Conservation (phyloP, 2,329 filamentous ascomycete genomes). For the Pyrenophora teres region DNA sequence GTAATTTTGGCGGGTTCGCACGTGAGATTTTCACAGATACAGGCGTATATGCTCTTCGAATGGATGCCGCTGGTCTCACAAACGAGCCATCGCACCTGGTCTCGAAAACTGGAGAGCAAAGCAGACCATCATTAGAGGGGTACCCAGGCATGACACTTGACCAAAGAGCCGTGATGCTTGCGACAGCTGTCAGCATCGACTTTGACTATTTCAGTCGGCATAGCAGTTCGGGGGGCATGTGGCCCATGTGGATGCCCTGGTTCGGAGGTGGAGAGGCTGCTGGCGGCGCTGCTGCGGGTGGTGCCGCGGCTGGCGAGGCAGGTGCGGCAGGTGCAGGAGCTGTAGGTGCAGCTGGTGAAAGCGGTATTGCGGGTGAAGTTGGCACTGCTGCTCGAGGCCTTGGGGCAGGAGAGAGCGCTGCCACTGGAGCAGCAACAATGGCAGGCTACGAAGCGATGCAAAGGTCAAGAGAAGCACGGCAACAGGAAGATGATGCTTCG, state of each 20-base stretch:
- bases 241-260: slow-evolving; percentile 60
- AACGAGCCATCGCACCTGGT: slow-evolving; percentile 47
- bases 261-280: slow-evolving; percentile 30
- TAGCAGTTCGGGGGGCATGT: slow-evolving; percentile 53
- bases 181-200: slow-evolving; percentile 67
- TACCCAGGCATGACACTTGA: slow-evolving; percentile 65
- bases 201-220: slow-evolving; percentile 71
- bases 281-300: slow-evolving; percentile 38
- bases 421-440: slow-evolving; percentile 61
- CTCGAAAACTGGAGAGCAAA: slow-evolving; percentile 44
- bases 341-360: slow-evolving; percentile 50
- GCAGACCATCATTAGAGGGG: slow-evolving; percentile 20
- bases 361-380: slow-evolving; percentile 55
- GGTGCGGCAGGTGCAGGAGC: slow-evolving; percentile 46
- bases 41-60: slow-evolving; percentile 66
- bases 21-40: slow-evolving; percentile 70
- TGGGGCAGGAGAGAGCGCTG: slow-evolving; percentile 51
- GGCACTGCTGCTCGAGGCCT: slow-evolving; percentile 48
- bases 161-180: slow-evolving; percentile 68
- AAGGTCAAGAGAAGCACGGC: slow-evolving; percentile 48
- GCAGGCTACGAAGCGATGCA: slow-evolving; percentile 69
- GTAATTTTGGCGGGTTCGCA: slow-evolving; percentile 66
- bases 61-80: slow-evolving; percentile 61
- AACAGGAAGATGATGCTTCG: slow-evolving; percentile 30
- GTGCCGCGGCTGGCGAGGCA: slow-evolving; percentile 48